Base-by-base conservation (phyloP, 2,329 filamentous ascomycete genomes). In the Cryphonectria naterciae region DNA sequence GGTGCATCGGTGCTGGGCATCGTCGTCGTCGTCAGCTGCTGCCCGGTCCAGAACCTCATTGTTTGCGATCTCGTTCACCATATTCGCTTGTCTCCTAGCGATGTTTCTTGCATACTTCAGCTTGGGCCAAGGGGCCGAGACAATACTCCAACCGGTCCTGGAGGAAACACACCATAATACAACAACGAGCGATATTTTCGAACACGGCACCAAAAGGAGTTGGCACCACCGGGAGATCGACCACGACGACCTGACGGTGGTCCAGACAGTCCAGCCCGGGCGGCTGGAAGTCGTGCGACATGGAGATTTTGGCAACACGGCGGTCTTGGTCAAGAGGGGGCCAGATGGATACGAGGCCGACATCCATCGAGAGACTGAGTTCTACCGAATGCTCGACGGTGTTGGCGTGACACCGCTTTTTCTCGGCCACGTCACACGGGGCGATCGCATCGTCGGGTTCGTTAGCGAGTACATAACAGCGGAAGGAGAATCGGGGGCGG, bases 211-310 rank as follows among this genome's bases (percentile, higher is more conserved):
- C 19, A n/a, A 49, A 15, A 22, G 35, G 17, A 75, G 49, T 2
- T 71, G 69, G 69, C 69, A 68, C 46, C 41, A 52, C n/a, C 65
- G 52, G 11, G 63, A 22, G n/a, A 56, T 71, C 35, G 62, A 71
- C 17, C 63, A 67, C 49, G 39, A n/a, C n/a, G 58, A 70, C 2
- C 32, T 75, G 15, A 28, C 25, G 5, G 37, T 37, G 10, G 43
- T 73, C 28, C 19, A 28, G 28, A 32, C 46, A 4, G 63, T 74
- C 7, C 74, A 75, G 64, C 67, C 64, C 3, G 71, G 65, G 4
- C 71, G 74, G 19, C 49, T 75, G 32, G 68, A 71, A 19, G 37
- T 75, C 19, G 68, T 71, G 15, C 67, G 28, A 2, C 73, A 75
- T 17, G 32, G 68, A 0, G 68, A 66, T 32, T 71, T 74, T 41